These are phyloP conservation scores for Dioszegia aurantiaca DNA, from an alignment of 768 basidiomycete genomes.

Conservation along the genomic window DNA sequence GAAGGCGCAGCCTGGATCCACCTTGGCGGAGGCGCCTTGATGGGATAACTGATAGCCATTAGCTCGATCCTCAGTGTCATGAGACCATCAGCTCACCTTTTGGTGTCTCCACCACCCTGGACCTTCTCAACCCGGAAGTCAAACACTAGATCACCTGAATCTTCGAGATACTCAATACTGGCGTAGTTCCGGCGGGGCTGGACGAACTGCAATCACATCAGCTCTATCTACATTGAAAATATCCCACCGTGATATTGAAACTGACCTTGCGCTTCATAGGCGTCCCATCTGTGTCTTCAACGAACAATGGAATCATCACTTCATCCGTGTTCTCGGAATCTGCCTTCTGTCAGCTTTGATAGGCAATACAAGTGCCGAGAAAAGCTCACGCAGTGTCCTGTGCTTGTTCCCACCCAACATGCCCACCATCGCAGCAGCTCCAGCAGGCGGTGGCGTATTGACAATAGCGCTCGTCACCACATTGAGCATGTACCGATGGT, in stretches of 20 bases:
- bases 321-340: conserved; percentile 73
- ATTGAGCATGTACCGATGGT: conserved; percentile 88
- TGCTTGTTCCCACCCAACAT: conserved; percentile 71
- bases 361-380: background rate
- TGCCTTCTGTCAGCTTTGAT: conserved; percentile 8
- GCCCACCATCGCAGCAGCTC: conserved; percentile 76
- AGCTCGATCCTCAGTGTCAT: background rate
- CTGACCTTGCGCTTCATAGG: conserved; percentile 63
- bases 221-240: no score
- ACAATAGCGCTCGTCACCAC: conserved; percentile 72
- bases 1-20: conserved; percentile 7
- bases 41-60: conserved; percentile 20
- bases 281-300: conserved; percentile 70
- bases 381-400: conserved; percentile 65
- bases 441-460: conserved; percentile 65
- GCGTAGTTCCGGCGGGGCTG: conserved; percentile 91
- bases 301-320: conserved; percentile 76
- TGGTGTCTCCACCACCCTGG: conserved; percentile 77
- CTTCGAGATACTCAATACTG: conserved; percentile 61
- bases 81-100: conserved; percentile 58
- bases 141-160: conserved; percentile 67
- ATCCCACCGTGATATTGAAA: no score
- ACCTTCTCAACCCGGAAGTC: conserved; percentile 81
- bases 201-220: conserved; percentile 56
- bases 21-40: conserved; percentile 26